A percentile compares a stretch with the other conserved stretches of the same genome.
Evolutionary conservation across 1,139 yeast genomes (phyloP).

Genomic region (Debaryomyces subglobosus): DNA sequence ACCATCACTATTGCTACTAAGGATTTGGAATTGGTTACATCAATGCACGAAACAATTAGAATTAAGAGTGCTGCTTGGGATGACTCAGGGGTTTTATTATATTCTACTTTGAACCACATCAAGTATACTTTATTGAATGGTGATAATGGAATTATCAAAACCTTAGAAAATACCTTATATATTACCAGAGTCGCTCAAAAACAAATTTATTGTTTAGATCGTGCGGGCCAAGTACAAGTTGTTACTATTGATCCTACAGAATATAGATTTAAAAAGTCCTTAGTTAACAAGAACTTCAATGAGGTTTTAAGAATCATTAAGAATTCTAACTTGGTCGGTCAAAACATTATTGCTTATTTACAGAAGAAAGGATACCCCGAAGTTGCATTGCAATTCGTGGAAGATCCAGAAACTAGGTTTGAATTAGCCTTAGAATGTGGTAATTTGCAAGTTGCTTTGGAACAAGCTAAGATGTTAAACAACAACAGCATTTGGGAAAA

Average conservation of each 20-base stretch:
- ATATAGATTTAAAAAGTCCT: slow-evolving; percentile 91
- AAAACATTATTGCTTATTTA: slow-evolving; percentile 91
- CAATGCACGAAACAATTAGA: slow-evolving; percentile 95
- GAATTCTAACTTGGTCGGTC: slow-evolving; percentile 92
- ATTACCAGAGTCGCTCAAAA: slow-evolving; percentile 72
- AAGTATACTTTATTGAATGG: slow-evolving; percentile 93
- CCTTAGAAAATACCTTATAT: slow-evolving; percentile 89
- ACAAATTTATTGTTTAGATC: slow-evolving; percentile 76
- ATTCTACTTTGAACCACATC: slow-evolving; percentile 93
- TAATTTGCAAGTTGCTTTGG: slow-evolving; percentile 82
- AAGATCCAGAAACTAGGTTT: slow-evolving; percentile 94
- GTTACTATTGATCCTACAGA: slow-evolving; percentile 92
- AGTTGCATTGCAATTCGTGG: slow-evolving; percentile 91
- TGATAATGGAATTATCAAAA: slow-evolving; percentile 91
- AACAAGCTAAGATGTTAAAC: slow-evolving; percentile 81
- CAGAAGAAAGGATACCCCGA: slow-evolving; percentile 97
- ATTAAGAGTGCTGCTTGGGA: slow-evolving; percentile 99
- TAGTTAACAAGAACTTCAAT: slow-evolving; percentile 84
- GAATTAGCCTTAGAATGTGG: slow-evolving; percentile 95
- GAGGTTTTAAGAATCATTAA: slow-evolving; percentile 91
- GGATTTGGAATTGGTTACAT: slow-evolving; percentile 74
- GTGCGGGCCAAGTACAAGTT: slow-evolving; percentile 83
- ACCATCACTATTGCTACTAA: slow-evolving; percentile 86
- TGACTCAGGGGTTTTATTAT: slow-evolving; percentile 86
- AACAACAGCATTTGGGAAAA: slow-evolving; percentile 75